Conservation (phyloP, 2,329 filamentous ascomycete species). For the Aspergillus unguis region DNA sequence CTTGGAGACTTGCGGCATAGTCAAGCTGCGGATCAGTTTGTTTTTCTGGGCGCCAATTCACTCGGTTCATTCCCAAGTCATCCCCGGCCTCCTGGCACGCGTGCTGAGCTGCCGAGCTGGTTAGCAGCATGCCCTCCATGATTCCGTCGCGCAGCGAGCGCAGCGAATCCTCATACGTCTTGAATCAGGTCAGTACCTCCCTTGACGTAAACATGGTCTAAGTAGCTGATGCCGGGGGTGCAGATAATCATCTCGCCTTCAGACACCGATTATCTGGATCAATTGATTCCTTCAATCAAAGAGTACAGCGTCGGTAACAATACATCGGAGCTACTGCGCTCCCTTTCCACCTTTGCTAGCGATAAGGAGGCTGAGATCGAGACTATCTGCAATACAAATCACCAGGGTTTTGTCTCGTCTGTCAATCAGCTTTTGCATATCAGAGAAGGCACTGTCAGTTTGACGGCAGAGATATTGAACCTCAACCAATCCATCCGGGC, state of each 20-base stretch:
- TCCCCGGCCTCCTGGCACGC: no score
- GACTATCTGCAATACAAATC: constrained; percentile 87
- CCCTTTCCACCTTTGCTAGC: constrained; percentile 75
- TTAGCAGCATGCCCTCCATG: constrained; percentile 34
- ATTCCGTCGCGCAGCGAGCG: constrained; percentile 34
- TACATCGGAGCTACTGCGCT: constrained; percentile 70
- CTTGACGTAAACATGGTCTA: not conserved
- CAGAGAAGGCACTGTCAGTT: constrained; percentile 79
- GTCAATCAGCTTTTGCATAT: constrained; percentile 92
- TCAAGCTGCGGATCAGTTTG: no score
- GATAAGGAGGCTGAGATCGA: constrained; percentile 91
- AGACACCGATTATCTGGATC: constrained; percentile 91
- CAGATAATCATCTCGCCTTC: constrained; percentile 91
- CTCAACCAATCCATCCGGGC: constrained; percentile 93
- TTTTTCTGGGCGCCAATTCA: no score
- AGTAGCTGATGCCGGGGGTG: constrained; percentile 10
- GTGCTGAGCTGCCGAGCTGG: no score
- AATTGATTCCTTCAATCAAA: constrained; percentile 89
- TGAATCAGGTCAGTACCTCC: constrained; percentile 36
- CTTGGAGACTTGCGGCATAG: no score
- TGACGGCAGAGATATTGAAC: constrained; percentile 87
- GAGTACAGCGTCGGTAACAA: constrained; percentile 77
- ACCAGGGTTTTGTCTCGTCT: constrained; percentile 92
- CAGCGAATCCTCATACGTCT: constrained; percentile 37
- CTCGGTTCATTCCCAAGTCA: no score